Conservation (phyloP, 2,329 filamentous ascomycete genomes). For the Rhinocladiella similis region DNA sequence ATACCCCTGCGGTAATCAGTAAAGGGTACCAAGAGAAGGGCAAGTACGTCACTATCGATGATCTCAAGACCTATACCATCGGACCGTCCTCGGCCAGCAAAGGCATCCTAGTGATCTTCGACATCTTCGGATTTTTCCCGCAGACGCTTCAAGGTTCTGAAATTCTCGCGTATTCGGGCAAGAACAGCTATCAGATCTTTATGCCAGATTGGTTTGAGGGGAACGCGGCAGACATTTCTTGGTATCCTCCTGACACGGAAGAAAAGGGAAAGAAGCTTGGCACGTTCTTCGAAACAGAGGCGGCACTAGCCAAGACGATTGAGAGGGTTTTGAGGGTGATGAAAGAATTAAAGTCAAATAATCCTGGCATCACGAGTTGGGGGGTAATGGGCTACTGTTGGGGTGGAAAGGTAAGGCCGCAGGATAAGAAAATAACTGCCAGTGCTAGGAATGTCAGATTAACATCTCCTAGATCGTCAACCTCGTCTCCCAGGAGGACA, state of each 20-base stretch:
- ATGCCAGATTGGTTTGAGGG: constrained; percentile 92
- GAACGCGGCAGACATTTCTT: constrained; percentile 63
- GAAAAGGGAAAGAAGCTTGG: constrained; percentile 62
- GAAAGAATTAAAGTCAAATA: constrained; percentile 53
- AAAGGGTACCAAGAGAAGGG: too few relatives aligned
- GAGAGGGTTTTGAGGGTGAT: constrained; percentile 57
- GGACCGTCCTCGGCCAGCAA: constrained; percentile 57
- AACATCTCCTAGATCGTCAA: constrained; percentile 34
- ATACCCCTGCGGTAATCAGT: too few relatives aligned
- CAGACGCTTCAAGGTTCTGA: constrained; percentile 65
- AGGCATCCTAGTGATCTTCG: constrained; percentile 58
- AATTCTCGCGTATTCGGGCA: constrained; percentile 61
- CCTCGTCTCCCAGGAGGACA: constrained; percentile 57
- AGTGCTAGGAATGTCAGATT: too few relatives aligned
- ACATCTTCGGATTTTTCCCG: constrained; percentile 61
- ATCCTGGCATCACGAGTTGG: constrained; percentile 53
- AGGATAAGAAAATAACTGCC: too few relatives aligned
- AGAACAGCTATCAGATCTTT: constrained; percentile 76
- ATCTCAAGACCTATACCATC: too few relatives aligned
- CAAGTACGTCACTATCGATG: too few relatives aligned
- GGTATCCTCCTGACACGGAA: constrained; percentile 61
- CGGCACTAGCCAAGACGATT: constrained; percentile 59
- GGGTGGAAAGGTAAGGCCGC: constrained; percentile 51
- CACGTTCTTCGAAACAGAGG: constrained; percentile 58
- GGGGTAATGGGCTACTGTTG: constrained; percentile 63